Percentiles rank a stretch among this genome's conserved stretches.
These are phyloP conservation scores for Trichoderma lentiforme DNA, from an alignment of 2,329 filamentous ascomycete species.

Conservation along the genomic window DNA sequence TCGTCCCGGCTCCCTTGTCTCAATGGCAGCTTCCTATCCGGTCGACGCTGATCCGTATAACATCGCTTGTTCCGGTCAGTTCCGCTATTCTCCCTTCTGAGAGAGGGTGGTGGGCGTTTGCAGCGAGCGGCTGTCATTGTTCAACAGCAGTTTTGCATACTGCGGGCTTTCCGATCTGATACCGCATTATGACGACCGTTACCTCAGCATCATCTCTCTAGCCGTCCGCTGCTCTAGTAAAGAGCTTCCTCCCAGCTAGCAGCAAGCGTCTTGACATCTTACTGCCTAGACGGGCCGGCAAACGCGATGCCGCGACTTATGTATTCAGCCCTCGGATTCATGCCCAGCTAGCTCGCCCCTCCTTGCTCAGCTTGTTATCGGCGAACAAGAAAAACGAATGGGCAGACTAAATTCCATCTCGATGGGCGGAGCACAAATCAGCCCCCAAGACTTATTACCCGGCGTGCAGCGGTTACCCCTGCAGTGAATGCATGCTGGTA, in stretches of 20 bases:
- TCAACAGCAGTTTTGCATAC: not conserved
- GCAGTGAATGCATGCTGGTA: conserved; percentile 19
- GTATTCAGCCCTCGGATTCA: not conserved
- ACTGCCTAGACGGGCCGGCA: not conserved
- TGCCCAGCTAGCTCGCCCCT: not conserved
- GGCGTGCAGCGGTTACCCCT: conserved; percentile 15
- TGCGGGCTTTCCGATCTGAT: not conserved
- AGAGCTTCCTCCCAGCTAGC: not conserved
- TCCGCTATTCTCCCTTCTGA: not conserved
- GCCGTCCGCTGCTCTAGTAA: not conserved
- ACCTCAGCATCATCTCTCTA: not conserved
- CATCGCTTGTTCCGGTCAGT: conserved; percentile 3
- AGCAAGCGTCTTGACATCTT: not conserved
- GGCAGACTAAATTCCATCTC: conserved; percentile 3
- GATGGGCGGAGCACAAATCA: conserved; percentile 7
- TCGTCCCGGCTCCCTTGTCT: conserved; percentile 1
- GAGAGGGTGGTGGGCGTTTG: not conserved
- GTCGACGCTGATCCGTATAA: not conserved
- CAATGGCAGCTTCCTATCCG: conserved; percentile 12
- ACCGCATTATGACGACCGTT: not conserved
- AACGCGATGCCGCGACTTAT: not conserved
- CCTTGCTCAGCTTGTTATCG: not conserved
- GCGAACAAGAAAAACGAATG: conserved; percentile 7
- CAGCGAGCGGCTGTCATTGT: not conserved
- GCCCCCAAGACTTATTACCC: conserved; percentile 16